Evolutionary conservation across 345 rosid genomes (phyloP), one percentile per base, ranked within the genome.

Genomic region (Xanthoceras sorbifolium): DNA sequence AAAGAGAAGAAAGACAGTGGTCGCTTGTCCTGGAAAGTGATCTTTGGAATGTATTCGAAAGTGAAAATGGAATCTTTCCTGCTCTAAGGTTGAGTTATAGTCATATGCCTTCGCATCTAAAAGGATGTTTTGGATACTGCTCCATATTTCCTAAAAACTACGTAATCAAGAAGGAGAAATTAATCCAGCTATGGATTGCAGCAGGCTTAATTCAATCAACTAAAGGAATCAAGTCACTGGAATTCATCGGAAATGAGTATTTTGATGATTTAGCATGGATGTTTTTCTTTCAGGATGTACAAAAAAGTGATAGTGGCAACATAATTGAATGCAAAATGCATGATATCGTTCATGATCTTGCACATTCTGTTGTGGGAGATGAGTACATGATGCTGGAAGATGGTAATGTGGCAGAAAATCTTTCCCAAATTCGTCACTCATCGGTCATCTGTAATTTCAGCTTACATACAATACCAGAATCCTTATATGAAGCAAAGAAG

Each of bases 301-400:
- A 48, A 2, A 26, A 11, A 9, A 12, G 23, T 29, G 63, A 38
- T 7, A 34, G 11, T 52, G 78, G 28, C 42, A 38, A 65, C 18
- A 31, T 34, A 18, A 29, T 0, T 15, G 32, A 36, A 1, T 81
- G 78, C 36, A 77, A 76, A 65, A 73, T 85, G 83, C 83, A 85
- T 71, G 78, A 71, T 79, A 67, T 82, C 4, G 73, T 82, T 36
- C 80, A 82, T 77, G 87, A 85, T 77, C 84, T 85, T 25, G 84
- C 73, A 1, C 36, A 12, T 48, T 71, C 57, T 62, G 64, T 82
- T 61, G 68, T 31, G 22, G 71, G 77, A 60, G 65, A 57, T 0
- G 78, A 80, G 57, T 78, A 10, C 40, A 7, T 67, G 38, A 32
- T 48, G 61, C 26, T 73, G 42, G 80, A 81, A 46, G 17, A 25